Base-by-base conservation (phyloP, 225 moss, liverwort and hornwort genomes). In the Antitrichia curtipendula region DNA sequence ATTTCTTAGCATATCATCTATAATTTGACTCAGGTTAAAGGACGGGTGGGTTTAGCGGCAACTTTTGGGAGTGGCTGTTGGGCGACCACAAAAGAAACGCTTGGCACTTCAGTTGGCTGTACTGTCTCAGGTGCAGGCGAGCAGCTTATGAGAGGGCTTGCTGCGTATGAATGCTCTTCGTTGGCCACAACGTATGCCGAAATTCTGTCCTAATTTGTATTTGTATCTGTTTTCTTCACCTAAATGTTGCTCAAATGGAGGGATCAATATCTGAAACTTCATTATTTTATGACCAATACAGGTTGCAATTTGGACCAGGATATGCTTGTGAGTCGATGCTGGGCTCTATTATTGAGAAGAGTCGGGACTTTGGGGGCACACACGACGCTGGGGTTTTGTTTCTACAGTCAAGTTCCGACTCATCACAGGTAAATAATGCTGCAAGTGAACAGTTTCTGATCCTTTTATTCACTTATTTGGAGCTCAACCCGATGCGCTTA, bases 51-150 rank as follows among this genome's bases (percentile, higher is more conserved):
- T 86, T 90, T 99, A 89, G 99, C 99, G 76, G 99, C 99, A 88
- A 90, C 93, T 58, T 97, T 96, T 92, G 99, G 99, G 85, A 97
- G 99, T 95, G 99, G 97, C 66, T 99, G 97, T 85, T 99, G 99
- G 99, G 99, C 99, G 59, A 94, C 93, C 72, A 85, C 94, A 66
- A 92, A 90, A 91, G 88, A 89, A 81, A 75, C 84, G 27, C 82
- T 89, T 69, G 93, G 94, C 71, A 88, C 91, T 83, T 93, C 96
- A 90, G 91, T 96, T 86, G 99, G 93, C 75, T 97, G 97, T 83
- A 94, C 95, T 84, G 94, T 96, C 86, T 93, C 97, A 80, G 99
- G 99, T 87, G 95, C 95, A 81, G 99, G 99, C 89, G 99, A 99
- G 92, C 94, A 95, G 65, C 95, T 99, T 81, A 96, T 99, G 92